Evolutionary conservation across 2,329 filamentous ascomycete species (phyloP), one percentile per base, ranked within the genome.

Genomic region (Trichoderma sp.): DNA sequence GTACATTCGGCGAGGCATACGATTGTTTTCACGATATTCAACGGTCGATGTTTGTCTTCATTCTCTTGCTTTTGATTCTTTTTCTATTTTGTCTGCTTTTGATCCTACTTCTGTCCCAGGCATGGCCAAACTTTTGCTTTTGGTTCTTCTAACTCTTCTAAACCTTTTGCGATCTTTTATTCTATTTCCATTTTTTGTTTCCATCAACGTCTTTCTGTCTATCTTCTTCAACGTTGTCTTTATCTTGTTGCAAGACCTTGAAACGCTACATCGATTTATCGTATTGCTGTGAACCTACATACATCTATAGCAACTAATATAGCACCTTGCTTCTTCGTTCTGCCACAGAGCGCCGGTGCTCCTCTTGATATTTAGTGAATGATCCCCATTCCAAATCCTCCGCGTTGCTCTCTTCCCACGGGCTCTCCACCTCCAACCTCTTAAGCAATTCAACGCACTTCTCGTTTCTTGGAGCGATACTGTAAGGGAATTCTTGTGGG

Each of bases 331-430:
- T 26, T 28, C 6, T 28, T 17, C 59, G 59, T 13, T 17, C 20
- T 17, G 32, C 58, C 9, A 61, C 32, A 23, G 30, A 15, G 32
- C 11, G 11, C 7, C 12, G 34, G 13, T 26, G 20, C 12, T 39
- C 43, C 43, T 65, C 34, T 12, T 15, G 11, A 9, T 23, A 53
- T 55, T 8, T 32, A 11, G 47, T 30, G n/a, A 53, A 20, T 20
- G 39, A 15, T 6, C 28, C 26, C 39, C 20, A n/a, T 26, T 30
- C 32, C 2, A 58, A 13, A 13, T 23, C 68, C 30, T 59, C 34
- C 3, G 75, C 74, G 32, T 76, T 76, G 8, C 74, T 70, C 12
- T 76, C 73, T n/a, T n/a, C 75, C 76, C 76, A 77, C 5, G 74
- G 74, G 23, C 74, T n/a, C 0, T 75, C 70, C n/a, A n/a, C 50